Conservation (phyloP, 805 yeast genomes). For the Pichia manshurica region DNA sequence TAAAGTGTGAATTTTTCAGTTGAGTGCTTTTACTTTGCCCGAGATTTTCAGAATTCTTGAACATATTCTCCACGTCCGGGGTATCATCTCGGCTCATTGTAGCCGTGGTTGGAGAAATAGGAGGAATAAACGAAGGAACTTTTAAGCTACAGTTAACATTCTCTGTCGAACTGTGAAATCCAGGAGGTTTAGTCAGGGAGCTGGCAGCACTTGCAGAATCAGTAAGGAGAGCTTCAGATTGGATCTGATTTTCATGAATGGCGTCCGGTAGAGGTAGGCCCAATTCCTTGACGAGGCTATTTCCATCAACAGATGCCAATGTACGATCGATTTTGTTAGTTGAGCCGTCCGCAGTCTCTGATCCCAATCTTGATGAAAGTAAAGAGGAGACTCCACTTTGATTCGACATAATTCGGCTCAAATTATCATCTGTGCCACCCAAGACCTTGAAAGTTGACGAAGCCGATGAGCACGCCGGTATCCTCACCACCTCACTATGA, state of each 20-base stretch:
- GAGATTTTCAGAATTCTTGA: background rate
- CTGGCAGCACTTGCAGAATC: background rate
- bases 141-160: background rate
- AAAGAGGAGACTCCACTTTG: conserved; percentile 6
- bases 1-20: background rate
- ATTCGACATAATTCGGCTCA: conserved; percentile 9
- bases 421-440: conserved; percentile 18
- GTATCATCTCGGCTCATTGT: background rate
- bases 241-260: background rate
- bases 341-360: background rate
- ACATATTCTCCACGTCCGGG: background rate
- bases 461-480: conserved; percentile 13
- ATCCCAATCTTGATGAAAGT: conserved; percentile 1
- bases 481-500: conserved; percentile 35
- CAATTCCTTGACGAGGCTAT: conserved; percentile 4
- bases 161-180: background rate
- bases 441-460: conserved; percentile 8
- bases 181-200: background rate
- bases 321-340: background rate
- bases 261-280: conserved; percentile 2
- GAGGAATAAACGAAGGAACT: background rate
- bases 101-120: conserved; percentile 6
- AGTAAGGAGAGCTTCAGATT: background rate
- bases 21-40: background rate
- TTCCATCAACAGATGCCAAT: background rate